Evolutionary conservation across 2,329 filamentous ascomycete species (phyloP).

Genomic region (Colletotrichum viniferum): DNA sequence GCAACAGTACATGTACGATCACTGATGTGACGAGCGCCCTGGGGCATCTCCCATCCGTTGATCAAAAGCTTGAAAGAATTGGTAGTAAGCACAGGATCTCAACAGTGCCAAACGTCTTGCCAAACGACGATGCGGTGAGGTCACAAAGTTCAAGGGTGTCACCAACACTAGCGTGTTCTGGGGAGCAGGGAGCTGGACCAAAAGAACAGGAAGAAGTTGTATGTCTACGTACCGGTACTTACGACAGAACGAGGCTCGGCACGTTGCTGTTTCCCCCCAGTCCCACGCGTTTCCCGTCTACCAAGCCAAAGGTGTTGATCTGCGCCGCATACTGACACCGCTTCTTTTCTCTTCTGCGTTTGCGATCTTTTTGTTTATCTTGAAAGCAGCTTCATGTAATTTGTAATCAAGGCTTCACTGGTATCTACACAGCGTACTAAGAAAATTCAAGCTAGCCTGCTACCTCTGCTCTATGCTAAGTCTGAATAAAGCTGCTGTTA

Average conservation of each 20-base stretch:
- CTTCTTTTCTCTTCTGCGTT: not conserved
- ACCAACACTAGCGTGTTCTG: not conserved
- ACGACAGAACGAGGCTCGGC: not conserved
- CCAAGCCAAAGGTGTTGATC: not conserved
- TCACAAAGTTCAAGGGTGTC: not conserved
- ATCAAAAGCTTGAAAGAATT: not conserved
- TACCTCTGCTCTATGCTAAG: not conserved
- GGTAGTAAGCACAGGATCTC: not conserved
- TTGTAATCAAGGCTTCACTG: too few species aligned
- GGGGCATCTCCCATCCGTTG: not conserved
- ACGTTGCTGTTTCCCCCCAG: not conserved
- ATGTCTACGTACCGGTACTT: not conserved
- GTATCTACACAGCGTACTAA: not conserved
- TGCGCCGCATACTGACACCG: not conserved
- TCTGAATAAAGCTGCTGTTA: not conserved
- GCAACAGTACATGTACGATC: not conserved
- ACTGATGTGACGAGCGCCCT: not conserved
- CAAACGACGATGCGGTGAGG: not conserved
- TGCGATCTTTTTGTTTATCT: not conserved
- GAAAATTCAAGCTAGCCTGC: not conserved
- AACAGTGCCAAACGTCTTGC: not conserved
- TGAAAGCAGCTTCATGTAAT: not conserved
- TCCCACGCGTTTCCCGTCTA: not conserved
- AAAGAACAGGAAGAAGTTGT: accelerated
- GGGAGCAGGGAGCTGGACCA: not conserved